Evolutionary conservation across 495 filamentous ascomycete species (phyloP).

Genomic region (Penicillium goetzii): DNA sequence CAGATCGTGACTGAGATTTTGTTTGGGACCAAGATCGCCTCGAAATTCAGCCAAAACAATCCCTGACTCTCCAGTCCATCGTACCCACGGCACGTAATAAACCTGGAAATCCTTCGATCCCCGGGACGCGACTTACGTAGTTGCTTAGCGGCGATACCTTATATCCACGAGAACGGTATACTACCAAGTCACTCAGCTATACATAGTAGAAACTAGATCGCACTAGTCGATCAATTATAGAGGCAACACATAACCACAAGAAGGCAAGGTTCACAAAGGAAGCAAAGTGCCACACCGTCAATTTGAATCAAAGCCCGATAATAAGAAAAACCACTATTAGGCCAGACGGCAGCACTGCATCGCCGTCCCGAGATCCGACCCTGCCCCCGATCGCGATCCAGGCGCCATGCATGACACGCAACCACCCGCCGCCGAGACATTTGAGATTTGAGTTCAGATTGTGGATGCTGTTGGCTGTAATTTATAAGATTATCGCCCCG

Average conservation of each 20-base stretch:
- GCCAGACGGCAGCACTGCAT: constrained; percentile 2
- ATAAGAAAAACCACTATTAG: background rate
- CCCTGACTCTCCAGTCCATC: background rate
- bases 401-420: constrained; percentile 7
- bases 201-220: background rate
- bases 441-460: constrained; percentile 2
- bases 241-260: background rate
- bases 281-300: background rate
- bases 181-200: background rate
- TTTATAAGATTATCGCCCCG: background rate
- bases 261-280: background rate
- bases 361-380: constrained; percentile 14
- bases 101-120: background rate
- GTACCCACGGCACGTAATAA: background rate
- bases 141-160: background rate
- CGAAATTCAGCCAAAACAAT: background rate
- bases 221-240: background rate
- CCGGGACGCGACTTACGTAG: background rate
- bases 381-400: constrained; percentile 13
- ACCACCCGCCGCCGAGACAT: background rate
- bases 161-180: background rate
- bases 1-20: background rate
- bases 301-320: background rate
- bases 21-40: constrained; percentile 1
- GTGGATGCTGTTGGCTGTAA: background rate